These are phyloP conservation scores for Chaetoscypha palmicola DNA, from an alignment of 2,329 filamentous ascomycete genomes.

Conservation along the genomic window DNA sequence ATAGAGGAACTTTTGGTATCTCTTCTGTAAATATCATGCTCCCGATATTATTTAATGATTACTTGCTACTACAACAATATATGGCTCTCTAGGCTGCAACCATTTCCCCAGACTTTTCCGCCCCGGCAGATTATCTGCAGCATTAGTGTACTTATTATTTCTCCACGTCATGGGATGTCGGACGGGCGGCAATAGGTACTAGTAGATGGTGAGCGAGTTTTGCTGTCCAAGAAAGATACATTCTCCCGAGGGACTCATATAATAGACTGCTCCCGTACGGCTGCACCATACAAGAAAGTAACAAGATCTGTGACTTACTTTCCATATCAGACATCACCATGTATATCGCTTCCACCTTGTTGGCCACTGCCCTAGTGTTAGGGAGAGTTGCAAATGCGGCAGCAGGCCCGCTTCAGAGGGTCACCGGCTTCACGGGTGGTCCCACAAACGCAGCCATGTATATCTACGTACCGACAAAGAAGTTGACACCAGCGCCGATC, in stretches of 20 bases:
- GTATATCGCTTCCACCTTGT: conserved; percentile 4
- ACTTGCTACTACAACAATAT: no score
- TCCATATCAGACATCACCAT: conserved; percentile 4
- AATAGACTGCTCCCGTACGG: background rate
- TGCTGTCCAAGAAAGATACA: background rate
- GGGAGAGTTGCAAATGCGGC: conserved; percentile 5
- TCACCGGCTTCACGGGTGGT: conserved; percentile 19
- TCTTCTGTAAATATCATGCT: no score
- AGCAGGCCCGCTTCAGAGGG: conserved; percentile 10
- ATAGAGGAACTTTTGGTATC: no score
- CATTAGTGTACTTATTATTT: background rate
- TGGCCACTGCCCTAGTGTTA: conserved; percentile 4
- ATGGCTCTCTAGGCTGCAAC: background rate
- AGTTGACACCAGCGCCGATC: conserved; percentile 17
- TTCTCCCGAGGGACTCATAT: conserved; percentile 7
- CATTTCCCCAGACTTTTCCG: background rate
- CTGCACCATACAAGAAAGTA: no score
- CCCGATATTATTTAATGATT: no score
- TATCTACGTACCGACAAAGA: conserved; percentile 22
- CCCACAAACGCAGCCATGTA: conserved; percentile 24
- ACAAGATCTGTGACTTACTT: no score
- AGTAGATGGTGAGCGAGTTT: background rate
- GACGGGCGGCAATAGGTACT: background rate
- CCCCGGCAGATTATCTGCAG: conserved; percentile 1
- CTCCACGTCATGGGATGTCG: conserved; percentile 2